Conservation (phyloP, 495 filamentous ascomycete species). For the Oleoguttula mirabilis region DNA sequence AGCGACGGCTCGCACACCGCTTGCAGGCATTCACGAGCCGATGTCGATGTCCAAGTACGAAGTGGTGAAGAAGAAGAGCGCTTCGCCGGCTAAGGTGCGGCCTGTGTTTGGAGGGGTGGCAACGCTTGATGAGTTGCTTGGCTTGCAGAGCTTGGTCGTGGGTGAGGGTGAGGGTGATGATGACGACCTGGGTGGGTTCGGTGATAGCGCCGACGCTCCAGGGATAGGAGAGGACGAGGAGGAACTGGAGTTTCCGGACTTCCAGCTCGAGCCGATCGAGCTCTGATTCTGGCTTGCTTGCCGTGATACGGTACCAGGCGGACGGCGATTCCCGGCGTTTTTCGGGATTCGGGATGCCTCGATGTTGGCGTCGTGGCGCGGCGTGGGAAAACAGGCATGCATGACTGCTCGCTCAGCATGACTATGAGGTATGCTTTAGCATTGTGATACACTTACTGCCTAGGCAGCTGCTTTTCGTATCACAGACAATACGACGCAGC, state of each 20-base stretch:
- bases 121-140: slow-evolving; percentile 12
- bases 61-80: neutral
- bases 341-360: too few relatives aligned
- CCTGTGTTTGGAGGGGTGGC: neutral
- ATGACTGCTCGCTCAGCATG: too few relatives aligned
- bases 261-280: slow-evolving; percentile 5
- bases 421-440: too few relatives aligned
- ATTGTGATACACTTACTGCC: too few relatives aligned
- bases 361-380: too few relatives aligned
- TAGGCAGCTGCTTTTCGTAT: too few relatives aligned
- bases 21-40: slow-evolving; percentile 1
- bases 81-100: neutral
- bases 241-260: slow-evolving; percentile 3
- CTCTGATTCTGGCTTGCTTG: too few relatives aligned
- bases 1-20: slow-evolving; percentile 30
- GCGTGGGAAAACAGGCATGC: too few relatives aligned
- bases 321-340: too few relatives aligned
- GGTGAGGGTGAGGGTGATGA: neutral
- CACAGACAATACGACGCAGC: too few relatives aligned
- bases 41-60: too few relatives aligned
- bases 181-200: neutral
- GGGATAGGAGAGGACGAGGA: slow-evolving; percentile 1
- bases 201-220: neutral
- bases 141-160: neutral
- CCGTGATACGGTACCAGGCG: too few relatives aligned